Evolutionary conservation across 179 eudicot species (phyloP).

Genomic region (Silene noctiflora): DNA sequence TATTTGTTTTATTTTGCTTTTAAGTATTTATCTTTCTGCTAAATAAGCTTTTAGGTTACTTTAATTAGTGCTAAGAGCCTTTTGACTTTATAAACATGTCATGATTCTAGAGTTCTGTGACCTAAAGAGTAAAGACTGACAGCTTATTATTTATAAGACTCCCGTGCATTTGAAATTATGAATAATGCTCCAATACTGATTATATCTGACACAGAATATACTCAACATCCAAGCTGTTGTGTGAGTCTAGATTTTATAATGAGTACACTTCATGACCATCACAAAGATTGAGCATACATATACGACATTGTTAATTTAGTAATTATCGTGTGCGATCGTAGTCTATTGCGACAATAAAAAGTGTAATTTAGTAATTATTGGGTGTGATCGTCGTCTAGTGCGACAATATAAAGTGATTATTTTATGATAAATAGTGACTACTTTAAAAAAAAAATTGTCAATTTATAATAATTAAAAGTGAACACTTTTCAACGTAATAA

Average conservation of each 20-base stretch:
- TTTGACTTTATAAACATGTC: constrained; percentile 18
- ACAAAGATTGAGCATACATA: background rate
- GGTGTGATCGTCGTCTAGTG: no score
- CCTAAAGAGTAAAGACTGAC: background rate
- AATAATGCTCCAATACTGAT: background rate
- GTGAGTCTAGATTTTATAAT: background rate
- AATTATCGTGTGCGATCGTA: no score
- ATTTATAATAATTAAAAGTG: no score
- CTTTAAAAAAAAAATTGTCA: no score
- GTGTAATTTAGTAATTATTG: no score
- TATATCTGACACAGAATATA: constrained; percentile 27
- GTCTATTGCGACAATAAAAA: no score
- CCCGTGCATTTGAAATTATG: constrained; percentile 10
- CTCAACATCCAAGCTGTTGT: constrained; percentile 6
- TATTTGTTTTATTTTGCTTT: background rate
- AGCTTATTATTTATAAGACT: constrained; percentile 8
- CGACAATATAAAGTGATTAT: no score
- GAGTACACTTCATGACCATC: background rate
- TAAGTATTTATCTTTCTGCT: constrained; percentile 7
- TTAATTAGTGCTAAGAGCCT: background rate
- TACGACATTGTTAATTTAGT: no score
- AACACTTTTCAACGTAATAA: no score
- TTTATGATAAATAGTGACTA: no score
- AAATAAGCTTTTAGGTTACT: constrained; percentile 3
- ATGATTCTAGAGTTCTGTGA: constrained; percentile 19